These are phyloP conservation scores for Calonectria hawksworthii DNA, from an alignment of 2,329 filamentous ascomycete genomes.

Conservation along the genomic window DNA sequence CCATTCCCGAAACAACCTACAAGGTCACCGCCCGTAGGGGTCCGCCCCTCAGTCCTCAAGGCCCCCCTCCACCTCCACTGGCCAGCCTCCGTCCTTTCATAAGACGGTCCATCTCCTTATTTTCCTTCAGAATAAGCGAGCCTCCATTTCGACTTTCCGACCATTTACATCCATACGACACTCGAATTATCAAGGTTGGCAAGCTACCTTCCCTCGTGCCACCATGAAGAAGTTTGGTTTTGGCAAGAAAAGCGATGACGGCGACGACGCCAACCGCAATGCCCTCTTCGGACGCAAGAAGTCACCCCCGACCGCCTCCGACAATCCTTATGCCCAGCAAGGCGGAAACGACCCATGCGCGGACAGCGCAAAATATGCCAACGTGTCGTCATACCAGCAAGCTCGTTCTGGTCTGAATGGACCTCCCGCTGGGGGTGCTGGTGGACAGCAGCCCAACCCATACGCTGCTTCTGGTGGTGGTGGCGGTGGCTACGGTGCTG, in stretches of 20 bases:
- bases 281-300: constrained; percentile 70
- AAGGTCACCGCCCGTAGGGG: constrained; percentile 41
- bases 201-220: not conserved
- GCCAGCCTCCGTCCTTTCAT: constrained; percentile 24
- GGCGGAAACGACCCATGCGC: constrained; percentile 67
- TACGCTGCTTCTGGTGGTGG: constrained; percentile 40
- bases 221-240: constrained; percentile 74
- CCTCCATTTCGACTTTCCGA: constrained; percentile 32
- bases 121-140: constrained; percentile 20
- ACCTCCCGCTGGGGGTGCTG: constrained; percentile 45
- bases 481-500: constrained; percentile 64
- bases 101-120: constrained; percentile 9
- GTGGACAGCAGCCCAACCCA: constrained; percentile 42
- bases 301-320: constrained; percentile 58
- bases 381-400: constrained; percentile 62
- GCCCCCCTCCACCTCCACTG: constrained; percentile 27
- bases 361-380: constrained; percentile 61
- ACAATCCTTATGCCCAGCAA: constrained; percentile 72
- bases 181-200: not conserved
- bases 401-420: constrained; percentile 53
- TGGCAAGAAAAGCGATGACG: constrained; percentile 67
- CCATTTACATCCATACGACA: constrained; percentile 7
- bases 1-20: constrained; percentile 41
- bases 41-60: constrained; percentile 27
- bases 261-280: constrained; percentile 62